Evolutionary conservation across 352 stramenopile genomes (phyloP), one percentile per base, ranked within the genome.

Genomic region (Phytophthora uliginosa): DNA sequence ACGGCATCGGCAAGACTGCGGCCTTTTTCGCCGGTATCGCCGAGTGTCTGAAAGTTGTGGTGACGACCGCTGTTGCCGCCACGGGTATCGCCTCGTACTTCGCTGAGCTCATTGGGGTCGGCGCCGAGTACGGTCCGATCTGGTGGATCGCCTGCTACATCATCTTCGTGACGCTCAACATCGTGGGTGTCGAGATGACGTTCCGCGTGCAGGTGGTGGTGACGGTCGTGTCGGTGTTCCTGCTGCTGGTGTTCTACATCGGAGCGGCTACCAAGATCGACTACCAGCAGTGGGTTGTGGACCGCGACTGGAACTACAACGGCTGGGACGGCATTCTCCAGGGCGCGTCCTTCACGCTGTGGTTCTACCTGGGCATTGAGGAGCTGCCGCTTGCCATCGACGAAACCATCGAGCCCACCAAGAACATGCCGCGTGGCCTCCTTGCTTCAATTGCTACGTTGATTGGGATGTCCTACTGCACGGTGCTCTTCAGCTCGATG

Each of bases 61-160:
- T 84, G n/a, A 89, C 82, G 13, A 77, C 69, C 59, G 77, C 77
- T 3, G 82, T 89, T n/a, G 75, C 84, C 17, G 77, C 78, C 17
- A 80, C 78, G 7, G 82, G 82, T 58, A 89, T 89, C 38, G 75
- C 77, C 38, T 84, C 76, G 59, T 89, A 89, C 71, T 66, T 89
- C 50, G 83, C 79, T 40, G 69, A 84, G 58, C 73, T 89, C 22
- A 65, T 88, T 15, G 63, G 63, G 7, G 48, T 84, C 6, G 70
- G 59, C 48, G 48, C 69, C 20, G 59, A 70, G 31, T 78, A 74
- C 48, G 69, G 69, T 24, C 72, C 77, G 33, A 58, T 87, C 42
- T 87, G 79, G 81, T 89, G 79, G 79, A 58, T 72, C 50, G 38
- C 76, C 47, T 89, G 81, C 67, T 88, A 85, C 74, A 74, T 86